Conservation (phyloP, 2,329 filamentous ascomycete genomes). For the Blastomyces parvus region DNA sequence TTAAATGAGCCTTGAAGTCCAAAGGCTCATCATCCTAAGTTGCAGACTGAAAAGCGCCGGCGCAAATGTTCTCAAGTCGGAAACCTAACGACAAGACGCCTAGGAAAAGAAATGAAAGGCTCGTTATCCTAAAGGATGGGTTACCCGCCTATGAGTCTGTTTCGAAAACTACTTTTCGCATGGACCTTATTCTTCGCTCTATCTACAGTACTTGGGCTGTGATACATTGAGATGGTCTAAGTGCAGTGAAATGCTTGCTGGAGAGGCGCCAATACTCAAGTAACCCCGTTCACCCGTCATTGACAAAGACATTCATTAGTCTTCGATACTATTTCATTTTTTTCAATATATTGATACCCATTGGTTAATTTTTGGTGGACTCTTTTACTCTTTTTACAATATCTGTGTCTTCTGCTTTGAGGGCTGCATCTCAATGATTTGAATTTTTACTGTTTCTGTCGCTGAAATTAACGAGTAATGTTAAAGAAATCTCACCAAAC, state of each 20-base stretch:
- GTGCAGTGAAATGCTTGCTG: conserved; percentile 7
- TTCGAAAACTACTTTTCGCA: conserved; percentile 10
- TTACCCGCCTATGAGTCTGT: conserved; percentile 12
- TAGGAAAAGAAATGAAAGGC: not conserved
- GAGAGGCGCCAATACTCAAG: conserved; percentile 6
- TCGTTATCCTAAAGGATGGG: conserved; percentile 4
- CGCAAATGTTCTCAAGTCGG: no score
- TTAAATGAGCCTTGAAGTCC: not conserved
- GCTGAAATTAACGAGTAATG: not conserved
- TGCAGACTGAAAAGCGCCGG: not conserved
- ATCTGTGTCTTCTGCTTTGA: not conserved
- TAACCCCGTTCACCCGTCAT: not conserved
- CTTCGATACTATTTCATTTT: not conserved
- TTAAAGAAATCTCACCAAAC: not conserved
- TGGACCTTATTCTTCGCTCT: conserved; percentile 12
- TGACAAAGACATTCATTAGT: not conserved
- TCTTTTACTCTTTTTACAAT: not conserved
- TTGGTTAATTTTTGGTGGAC: not conserved
- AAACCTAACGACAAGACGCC: not conserved
- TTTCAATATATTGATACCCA: not conserved
- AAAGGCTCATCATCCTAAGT: not conserved
- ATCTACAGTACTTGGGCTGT: conserved; percentile 11
- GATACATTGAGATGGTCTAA: conserved; percentile 8
- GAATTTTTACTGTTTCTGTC: not conserved
- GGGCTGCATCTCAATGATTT: not conserved